Conservation (phyloP, 2,329 filamentous ascomycete genomes). For the Incumbomyces delicatus region DNA sequence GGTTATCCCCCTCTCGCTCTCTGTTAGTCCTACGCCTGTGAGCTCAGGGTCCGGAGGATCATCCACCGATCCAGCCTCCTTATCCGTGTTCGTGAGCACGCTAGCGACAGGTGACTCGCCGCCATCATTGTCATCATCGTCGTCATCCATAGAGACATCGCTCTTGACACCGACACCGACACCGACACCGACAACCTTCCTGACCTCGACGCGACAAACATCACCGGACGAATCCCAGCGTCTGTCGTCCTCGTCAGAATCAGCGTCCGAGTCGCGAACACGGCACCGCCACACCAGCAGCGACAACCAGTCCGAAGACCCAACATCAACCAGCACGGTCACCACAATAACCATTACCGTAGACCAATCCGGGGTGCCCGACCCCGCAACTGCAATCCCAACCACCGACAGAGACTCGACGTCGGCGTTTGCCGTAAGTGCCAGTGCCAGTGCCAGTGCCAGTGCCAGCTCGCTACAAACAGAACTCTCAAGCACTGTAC, state of each 20-base stretch:
- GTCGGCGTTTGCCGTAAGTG: no score
- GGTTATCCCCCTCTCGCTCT: neutral
- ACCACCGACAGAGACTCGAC: no score
- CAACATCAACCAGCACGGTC: neutral
- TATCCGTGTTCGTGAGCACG: no score
- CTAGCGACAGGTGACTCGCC: no score
- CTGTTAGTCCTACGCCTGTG: neutral
- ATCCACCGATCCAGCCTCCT: no score
- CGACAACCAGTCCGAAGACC: neutral
- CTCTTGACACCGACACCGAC: neutral
- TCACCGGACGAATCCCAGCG: neutral
- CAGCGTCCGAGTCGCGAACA: neutral
- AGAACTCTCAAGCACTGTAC: no score
- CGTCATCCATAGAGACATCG: no score
- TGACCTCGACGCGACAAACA: neutral
- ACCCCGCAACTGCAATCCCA: neutral
- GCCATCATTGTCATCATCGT: no score
- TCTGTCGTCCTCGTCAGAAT: neutral
- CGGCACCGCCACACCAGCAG: neutral
- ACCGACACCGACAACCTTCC: neutral
- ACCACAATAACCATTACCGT: neutral
- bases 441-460: no score
- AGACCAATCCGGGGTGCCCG: neutral
- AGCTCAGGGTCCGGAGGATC: neutral
- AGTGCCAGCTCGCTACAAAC: no score